phyloP scores from a whole-genome alignment of 2,329 filamentous ascomycete species.

The Reticulascus tulasneorum region DNA sequence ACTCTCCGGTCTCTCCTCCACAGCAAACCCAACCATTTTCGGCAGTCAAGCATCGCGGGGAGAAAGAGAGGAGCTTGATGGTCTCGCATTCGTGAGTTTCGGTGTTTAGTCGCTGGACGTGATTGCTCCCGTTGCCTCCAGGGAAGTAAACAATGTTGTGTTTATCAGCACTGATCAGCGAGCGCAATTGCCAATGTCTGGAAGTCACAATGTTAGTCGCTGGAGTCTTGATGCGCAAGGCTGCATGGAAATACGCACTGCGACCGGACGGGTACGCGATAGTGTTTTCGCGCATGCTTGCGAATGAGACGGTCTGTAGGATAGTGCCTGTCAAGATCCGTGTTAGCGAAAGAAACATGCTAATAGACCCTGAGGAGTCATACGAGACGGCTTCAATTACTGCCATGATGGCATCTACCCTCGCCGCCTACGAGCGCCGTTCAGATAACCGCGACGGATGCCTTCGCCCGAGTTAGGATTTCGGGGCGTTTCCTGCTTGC shows the following conservation, averaged over 20 bases:
- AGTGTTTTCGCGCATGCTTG: constrained; percentile 59
- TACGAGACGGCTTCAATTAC: constrained; percentile 30
- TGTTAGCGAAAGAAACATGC: background rate
- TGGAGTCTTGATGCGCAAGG: background rate
- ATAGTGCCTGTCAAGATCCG: constrained; percentile 46
- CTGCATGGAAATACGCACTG: constrained; percentile 37
- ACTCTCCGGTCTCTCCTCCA: constrained; percentile 84
- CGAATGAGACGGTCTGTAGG: constrained; percentile 64
- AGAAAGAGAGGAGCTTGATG: constrained; percentile 67
- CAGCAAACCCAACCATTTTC: constrained; percentile 86
- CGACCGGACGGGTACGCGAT: constrained; percentile 61
- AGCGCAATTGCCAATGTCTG: constrained; percentile 85
- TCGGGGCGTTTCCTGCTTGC: no score
- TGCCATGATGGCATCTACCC: constrained; percentile 46
- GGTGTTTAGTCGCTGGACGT: constrained; percentile 66
- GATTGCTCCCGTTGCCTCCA: constrained; percentile 61
- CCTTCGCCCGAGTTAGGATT: no score
- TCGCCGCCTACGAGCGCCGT: no score
- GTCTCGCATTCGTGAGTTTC: constrained; percentile 67
- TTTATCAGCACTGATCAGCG: constrained; percentile 79
- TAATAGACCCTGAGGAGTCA: background rate
- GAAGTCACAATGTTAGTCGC: constrained; percentile 5
- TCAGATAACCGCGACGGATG: no score
- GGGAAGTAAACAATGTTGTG: constrained; percentile 82
- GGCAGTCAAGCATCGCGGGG: constrained; percentile 82